These are phyloP conservation scores for Cephaloascus fragrans DNA, from an alignment of 805 yeast species.

Conservation along the genomic window DNA sequence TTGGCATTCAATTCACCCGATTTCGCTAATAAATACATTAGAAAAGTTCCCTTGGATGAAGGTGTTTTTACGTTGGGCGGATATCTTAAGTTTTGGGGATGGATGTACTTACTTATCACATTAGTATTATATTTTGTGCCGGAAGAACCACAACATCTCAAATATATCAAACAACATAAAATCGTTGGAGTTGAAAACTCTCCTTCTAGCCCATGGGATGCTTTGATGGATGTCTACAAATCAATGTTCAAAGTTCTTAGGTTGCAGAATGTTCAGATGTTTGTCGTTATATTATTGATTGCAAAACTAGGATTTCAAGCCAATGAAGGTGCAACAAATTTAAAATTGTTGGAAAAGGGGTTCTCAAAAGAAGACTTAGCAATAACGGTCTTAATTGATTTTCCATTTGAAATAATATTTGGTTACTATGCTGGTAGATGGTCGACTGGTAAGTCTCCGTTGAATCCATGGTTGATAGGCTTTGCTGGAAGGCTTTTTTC, in stretches of 20 bases:
- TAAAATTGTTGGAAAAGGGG: slow-evolving; percentile 85
- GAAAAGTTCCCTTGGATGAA: slow-evolving; percentile 45
- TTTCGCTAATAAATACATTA: slow-evolving; percentile 78
- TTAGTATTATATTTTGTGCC: slow-evolving; percentile 44
- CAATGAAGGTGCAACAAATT: slow-evolving; percentile 90
- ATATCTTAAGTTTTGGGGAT: slow-evolving; percentile 73
- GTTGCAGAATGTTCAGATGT: slow-evolving; percentile 60
- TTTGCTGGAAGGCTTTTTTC: slow-evolving; percentile 73
- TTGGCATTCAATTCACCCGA: slow-evolving; percentile 86
- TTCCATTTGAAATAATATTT: slow-evolving; percentile 90
- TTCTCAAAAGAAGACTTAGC: slow-evolving; percentile 90
- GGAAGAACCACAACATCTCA: slow-evolving; percentile 58
- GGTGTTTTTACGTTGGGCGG: slow-evolving; percentile 69
- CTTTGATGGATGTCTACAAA: slow-evolving; percentile 44
- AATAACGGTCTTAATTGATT: slow-evolving; percentile 84
- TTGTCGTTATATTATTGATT: slow-evolving; percentile 64
- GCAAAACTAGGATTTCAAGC: slow-evolving; percentile 92
- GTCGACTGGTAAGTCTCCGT: slow-evolving; percentile 71
- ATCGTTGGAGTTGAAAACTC: not conserved
- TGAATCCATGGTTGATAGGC: slow-evolving; percentile 86
- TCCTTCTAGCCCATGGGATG: slow-evolving; percentile 9
- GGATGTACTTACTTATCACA: slow-evolving; percentile 60
- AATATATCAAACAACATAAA: not conserved
- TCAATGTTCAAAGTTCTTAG: slow-evolving; percentile 64
- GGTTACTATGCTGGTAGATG: slow-evolving; percentile 95